Conservation (phyloP, 768 basidiomycete genomes). For the Tephrocybe sp. region DNA sequence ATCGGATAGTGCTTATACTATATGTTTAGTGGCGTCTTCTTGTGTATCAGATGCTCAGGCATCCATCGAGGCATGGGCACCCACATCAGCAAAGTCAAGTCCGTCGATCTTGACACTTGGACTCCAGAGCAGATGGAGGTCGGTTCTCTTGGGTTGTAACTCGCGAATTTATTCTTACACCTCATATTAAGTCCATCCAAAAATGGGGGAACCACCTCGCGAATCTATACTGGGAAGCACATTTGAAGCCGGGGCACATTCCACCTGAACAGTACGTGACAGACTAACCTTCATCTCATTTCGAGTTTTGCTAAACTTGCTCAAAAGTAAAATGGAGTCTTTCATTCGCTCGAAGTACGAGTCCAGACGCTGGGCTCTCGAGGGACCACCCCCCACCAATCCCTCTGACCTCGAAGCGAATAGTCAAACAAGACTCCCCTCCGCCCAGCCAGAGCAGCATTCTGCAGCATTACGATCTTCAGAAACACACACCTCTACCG, state of each 20-base stretch:
- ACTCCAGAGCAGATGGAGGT: constrained; percentile 97
- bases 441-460: constrained; percentile 19
- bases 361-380: constrained; percentile 85
- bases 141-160: neutral
- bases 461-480: constrained; percentile 23
- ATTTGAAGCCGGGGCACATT: constrained; percentile 85
- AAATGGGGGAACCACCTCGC: constrained; percentile 94
- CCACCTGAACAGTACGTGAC: constrained; percentile 89
- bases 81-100: constrained; percentile 96
- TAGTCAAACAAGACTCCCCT: constrained; percentile 23
- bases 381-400: constrained; percentile 81
- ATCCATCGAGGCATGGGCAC: constrained; percentile 98
- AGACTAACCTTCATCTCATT: neutral
- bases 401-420: constrained; percentile 71
- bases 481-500: constrained; percentile 24
- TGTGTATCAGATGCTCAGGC: constrained; percentile 97
- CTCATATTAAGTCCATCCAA: constrained; percentile 59
- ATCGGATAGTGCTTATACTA: constrained; percentile 1
- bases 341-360: constrained; percentile 98
- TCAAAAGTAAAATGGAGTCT: constrained; percentile 91
- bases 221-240: constrained; percentile 97
- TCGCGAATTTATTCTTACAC: neutral
- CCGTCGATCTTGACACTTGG: constrained; percentile 97
- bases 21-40: constrained; percentile 72
- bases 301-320: neutral